Conservation (phyloP, 1,139 yeast species). For the Petasospora fabianii region DNA sequence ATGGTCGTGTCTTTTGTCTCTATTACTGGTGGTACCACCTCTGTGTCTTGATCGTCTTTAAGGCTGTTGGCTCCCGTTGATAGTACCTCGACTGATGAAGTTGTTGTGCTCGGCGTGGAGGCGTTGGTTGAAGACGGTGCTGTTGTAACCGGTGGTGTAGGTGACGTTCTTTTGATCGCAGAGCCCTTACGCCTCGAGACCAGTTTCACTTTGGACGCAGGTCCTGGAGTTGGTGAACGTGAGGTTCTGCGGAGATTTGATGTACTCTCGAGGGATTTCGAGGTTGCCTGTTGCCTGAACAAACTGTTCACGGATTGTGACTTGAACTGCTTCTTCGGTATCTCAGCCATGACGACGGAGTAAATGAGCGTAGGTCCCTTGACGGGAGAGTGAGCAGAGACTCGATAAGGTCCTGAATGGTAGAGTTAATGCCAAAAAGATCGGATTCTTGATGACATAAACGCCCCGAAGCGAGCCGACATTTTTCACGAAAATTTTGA, state of each 20-base stretch:
- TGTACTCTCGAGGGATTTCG: slow-evolving; percentile 2
- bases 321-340: slow-evolving; percentile 27
- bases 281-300: slow-evolving; percentile 21
- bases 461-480: too few species aligned
- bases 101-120: neutral
- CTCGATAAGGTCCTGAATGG: neutral
- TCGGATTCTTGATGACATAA: too few species aligned
- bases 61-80: too few species aligned
- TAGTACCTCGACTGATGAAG: neutral
- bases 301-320: slow-evolving; percentile 26
- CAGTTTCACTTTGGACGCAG: slow-evolving; percentile 21
- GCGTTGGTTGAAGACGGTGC: neutral
- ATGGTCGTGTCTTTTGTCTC: too few species aligned
- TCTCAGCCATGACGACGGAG: slow-evolving; percentile 2
- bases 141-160: slow-evolving; percentile 5
- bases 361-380: neutral
- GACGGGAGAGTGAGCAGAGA: neutral
- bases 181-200: slow-evolving; percentile 17
- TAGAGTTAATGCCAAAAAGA: too few species aligned
- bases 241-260: slow-evolving; percentile 13
- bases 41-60: too few species aligned
- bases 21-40: too few species aligned
- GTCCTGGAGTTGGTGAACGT: slow-evolving; percentile 14
- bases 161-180: slow-evolving; percentile 7
- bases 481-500: too few species aligned